A percentile compares a stretch with the other conserved stretches of the same genome.
Evolutionary conservation across 2,329 filamentous ascomycete genomes (phyloP).

Genomic region (Calonectria montana): DNA sequence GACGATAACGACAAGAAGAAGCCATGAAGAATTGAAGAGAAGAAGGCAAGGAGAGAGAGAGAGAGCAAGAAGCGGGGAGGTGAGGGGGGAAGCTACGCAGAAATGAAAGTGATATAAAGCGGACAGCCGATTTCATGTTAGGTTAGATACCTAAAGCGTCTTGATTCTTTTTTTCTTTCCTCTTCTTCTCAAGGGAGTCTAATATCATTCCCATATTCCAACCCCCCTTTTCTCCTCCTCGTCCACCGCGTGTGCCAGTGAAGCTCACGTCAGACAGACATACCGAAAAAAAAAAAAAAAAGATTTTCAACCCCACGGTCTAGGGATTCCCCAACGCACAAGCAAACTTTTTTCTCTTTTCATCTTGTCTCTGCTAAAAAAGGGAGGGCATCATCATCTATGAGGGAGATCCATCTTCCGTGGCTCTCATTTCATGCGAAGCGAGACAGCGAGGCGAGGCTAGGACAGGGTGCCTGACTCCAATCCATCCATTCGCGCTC

Average conservation of each 20-base stretch:
- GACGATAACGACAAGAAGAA: background rate
- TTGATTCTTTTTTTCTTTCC: too few relatives aligned
- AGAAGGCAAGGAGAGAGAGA: background rate
- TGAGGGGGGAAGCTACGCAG: background rate
- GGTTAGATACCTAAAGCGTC: background rate
- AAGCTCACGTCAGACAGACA: background rate
- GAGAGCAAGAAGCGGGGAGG: too few relatives aligned
- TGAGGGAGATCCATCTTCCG: slow-evolving; percentile 25
- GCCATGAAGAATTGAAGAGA: too few relatives aligned
- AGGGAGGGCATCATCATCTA: slow-evolving; percentile 37
- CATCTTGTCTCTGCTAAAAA: slow-evolving; percentile 31
- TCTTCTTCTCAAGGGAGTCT: background rate
- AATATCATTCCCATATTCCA: background rate
- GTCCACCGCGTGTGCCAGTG: background rate
- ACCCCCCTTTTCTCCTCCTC: background rate
- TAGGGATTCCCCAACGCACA: slow-evolving; percentile 12
- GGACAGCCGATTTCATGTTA: slow-evolving; percentile 1
- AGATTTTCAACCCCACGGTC: background rate
- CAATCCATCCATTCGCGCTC: slow-evolving; percentile 14
- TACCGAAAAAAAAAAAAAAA: background rate
- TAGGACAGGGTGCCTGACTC: slow-evolving; percentile 21
- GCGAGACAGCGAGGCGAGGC: background rate
- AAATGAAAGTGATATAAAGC: background rate
- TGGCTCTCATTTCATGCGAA: slow-evolving; percentile 14
- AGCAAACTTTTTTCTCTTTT: slow-evolving; percentile 38